phyloP scores from a whole-genome alignment of 768 basidiomycete genomes.

The Naganishia randhawae region DNA sequence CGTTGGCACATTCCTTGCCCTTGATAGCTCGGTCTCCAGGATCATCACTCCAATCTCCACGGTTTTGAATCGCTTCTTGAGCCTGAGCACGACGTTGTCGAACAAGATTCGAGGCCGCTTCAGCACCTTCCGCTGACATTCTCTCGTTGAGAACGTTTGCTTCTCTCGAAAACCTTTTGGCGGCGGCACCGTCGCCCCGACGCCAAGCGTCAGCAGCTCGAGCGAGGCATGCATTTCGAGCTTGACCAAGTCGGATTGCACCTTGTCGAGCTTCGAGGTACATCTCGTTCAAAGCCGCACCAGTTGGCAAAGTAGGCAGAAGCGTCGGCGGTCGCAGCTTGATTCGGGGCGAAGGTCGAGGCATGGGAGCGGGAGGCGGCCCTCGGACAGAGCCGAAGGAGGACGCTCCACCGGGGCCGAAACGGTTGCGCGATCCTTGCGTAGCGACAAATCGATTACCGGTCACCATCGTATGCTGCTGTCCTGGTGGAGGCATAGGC shows the following conservation, averaged over 20 bases:
- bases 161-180: slow-evolving; percentile 88
- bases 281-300: slow-evolving; percentile 68
- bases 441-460: slow-evolving; percentile 26
- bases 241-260: slow-evolving; percentile 86
- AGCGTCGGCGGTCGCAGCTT: slow-evolving; percentile 76
- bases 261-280: slow-evolving; percentile 87
- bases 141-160: slow-evolving; percentile 89
- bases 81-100: slow-evolving; percentile 71
- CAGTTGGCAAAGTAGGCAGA: slow-evolving; percentile 83
- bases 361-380: slow-evolving; percentile 33
- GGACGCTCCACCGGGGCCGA: slow-evolving; percentile 15
- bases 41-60: slow-evolving; percentile 65
- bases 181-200: slow-evolving; percentile 89
- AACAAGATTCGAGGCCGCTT: slow-evolving; percentile 79
- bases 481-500: slow-evolving; percentile 36
- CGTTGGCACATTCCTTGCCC: slow-evolving; percentile 73
- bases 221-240: slow-evolving; percentile 87
- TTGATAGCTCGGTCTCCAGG: slow-evolving; percentile 68
- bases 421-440: slow-evolving; percentile 19
- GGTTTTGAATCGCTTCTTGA: slow-evolving; percentile 67
- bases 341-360: slow-evolving; percentile 70
- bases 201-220: slow-evolving; percentile 95
- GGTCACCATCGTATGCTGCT: slow-evolving; percentile 16
- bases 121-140: slow-evolving; percentile 79
- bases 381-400: slow-evolving; percentile 18